Conservation (phyloP, 306 rosid species). For the Echinosophora koreensis region DNA sequence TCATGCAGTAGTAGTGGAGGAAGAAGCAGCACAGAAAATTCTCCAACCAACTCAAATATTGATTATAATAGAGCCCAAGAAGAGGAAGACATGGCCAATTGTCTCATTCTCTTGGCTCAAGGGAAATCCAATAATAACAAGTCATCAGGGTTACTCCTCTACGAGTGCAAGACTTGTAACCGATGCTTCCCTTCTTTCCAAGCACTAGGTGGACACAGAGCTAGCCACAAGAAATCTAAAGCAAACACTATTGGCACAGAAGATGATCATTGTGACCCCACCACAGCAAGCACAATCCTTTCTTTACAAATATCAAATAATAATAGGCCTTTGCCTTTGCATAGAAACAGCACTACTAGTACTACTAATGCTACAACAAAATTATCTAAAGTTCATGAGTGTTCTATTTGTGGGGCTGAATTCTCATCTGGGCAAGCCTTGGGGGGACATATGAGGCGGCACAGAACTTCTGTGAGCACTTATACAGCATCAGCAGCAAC, state of each 20-base stretch:
- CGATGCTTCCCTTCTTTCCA: slow-evolving; percentile 82
- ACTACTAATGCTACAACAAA: slow-evolving; percentile 27
- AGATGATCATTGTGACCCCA: slow-evolving; percentile 29
- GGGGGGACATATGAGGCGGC: slow-evolving; percentile 97
- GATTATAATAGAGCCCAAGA: slow-evolving; percentile 42
- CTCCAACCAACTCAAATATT: slow-evolving; percentile 39
- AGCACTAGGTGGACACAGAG: slow-evolving; percentile 94
- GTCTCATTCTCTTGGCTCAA: slow-evolving; percentile 82
- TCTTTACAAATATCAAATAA: slow-evolving; percentile 59
- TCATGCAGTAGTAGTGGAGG: slow-evolving; percentile 38
- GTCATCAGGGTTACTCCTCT: slow-evolving; percentile 36
- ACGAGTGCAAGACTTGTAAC: slow-evolving; percentile 86
- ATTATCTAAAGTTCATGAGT: slow-evolving; percentile 68
- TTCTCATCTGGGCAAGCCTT: slow-evolving; percentile 94
- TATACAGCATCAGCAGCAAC: slow-evolving; percentile 2
- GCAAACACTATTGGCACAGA: slow-evolving; percentile 9
- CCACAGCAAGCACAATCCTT: slow-evolving; percentile 58
- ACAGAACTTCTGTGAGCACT: slow-evolving; percentile 55
- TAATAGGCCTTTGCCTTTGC: slow-evolving; percentile 42
- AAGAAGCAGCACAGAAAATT: slow-evolving; percentile 23
- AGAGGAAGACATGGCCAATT: slow-evolving; percentile 84
- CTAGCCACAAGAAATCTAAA: slow-evolving; percentile 83
- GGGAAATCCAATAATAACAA: slow-evolving; percentile 44
- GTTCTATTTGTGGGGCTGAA: slow-evolving; percentile 81
- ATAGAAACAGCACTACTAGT: neutral